Conservation (phyloP, 148 eudicot genomes). For the Agrostemma githago region DNA sequence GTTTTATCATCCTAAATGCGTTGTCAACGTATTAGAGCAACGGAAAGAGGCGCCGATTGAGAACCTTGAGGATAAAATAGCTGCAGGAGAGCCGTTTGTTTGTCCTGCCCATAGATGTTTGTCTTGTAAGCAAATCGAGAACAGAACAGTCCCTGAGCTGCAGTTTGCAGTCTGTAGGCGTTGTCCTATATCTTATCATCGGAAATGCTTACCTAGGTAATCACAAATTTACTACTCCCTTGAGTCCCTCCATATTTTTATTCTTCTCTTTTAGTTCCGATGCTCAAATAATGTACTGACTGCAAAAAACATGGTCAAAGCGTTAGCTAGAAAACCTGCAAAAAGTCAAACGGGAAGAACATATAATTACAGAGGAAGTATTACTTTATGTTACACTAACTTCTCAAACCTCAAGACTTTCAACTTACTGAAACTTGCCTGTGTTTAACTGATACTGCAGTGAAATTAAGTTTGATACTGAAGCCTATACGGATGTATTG, state of each 20-base stretch:
- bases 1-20: slow-evolving; percentile 75
- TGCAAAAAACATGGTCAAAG: no score
- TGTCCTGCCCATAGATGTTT: slow-evolving; percentile 74
- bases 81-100: slow-evolving; percentile 57
- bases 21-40: slow-evolving; percentile 43
- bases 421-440: slow-evolving; percentile 1
- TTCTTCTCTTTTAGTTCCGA: neutral
- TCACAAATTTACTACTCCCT: neutral
- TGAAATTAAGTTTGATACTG: slow-evolving; percentile 36
- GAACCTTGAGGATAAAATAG: slow-evolving; percentile 46
- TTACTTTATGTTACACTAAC: neutral
- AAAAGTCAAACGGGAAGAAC: neutral
- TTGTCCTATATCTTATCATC: slow-evolving; percentile 81
- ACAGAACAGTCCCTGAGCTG: slow-evolving; percentile 39
- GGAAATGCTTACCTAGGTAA: slow-evolving; percentile 85
- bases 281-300: neutral
- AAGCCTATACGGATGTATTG: slow-evolving; percentile 20
- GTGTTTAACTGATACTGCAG: slow-evolving; percentile 29
- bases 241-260: neutral
- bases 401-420: neutral
- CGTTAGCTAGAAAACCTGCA: no score
- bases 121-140: slow-evolving; percentile 55
- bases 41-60: slow-evolving; percentile 32
- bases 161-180: slow-evolving; percentile 88
- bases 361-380: no score